Evolutionary conservation across 2,329 filamentous ascomycete genomes (phyloP).

Genomic region (Botrytis medusae): DNA sequence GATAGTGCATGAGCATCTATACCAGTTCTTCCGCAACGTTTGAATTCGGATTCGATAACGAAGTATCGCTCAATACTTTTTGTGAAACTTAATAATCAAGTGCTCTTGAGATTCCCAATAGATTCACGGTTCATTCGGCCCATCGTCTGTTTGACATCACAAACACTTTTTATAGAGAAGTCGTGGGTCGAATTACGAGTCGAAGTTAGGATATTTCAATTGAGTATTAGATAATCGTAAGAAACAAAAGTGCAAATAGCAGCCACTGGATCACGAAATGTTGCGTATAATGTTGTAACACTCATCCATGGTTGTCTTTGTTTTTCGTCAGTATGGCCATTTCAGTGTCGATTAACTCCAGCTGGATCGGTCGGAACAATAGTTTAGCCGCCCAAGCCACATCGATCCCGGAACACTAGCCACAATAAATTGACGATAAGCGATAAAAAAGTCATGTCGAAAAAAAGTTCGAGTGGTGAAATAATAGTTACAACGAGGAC

Average conservation of each 20-base stretch:
- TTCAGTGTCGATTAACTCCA: not conserved
- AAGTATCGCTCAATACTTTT: not conserved
- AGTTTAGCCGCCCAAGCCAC: not conserved
- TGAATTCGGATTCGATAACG: not conserved
- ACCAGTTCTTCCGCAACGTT: not conserved
- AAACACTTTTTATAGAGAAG: not conserved
- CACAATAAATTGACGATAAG: slow-evolving; percentile 12
- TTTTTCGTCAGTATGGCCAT: not conserved
- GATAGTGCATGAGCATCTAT: not conserved
- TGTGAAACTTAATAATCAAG: not conserved
- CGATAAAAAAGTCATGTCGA: slow-evolving; percentile 12
- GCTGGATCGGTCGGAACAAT: not conserved
- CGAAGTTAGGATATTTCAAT: not conserved
- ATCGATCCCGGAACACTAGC: not conserved
- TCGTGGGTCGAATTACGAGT: not conserved
- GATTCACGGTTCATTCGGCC: not conserved
- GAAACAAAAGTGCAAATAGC: fast-evolving
- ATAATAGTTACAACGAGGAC: not conserved
- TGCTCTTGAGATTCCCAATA: not conserved
- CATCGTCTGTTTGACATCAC: not conserved
- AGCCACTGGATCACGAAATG: not conserved
- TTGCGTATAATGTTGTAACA: not conserved
- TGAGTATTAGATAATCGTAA: not conserved
- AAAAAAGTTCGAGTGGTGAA: slow-evolving; percentile 11
- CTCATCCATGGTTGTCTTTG: not conserved